phyloP scores from a whole-genome alignment of 2,329 filamentous ascomycete species.

The Pestalotiopsis sp. region DNA sequence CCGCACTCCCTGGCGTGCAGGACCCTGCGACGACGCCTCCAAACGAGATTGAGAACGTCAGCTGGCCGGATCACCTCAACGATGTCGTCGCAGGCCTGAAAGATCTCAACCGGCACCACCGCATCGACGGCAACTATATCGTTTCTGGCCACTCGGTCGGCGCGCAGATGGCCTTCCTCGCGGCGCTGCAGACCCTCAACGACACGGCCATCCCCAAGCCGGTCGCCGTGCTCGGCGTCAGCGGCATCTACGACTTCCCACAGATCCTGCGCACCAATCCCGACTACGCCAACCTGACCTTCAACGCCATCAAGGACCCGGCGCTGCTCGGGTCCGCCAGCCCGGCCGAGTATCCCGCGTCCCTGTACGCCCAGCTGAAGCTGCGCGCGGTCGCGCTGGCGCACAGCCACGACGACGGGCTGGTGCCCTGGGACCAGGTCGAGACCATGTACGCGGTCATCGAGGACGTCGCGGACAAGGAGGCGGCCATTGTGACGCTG shows the following conservation, averaged over 20 bases:
- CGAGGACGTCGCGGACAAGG: not conserved
- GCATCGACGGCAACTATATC: constrained; percentile 1
- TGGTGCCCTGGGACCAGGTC: constrained; percentile 9
- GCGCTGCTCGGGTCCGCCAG: not conserved
- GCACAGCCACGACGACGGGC: constrained; percentile 5
- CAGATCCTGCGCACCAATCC: constrained; percentile 3
- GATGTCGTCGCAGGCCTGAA: constrained; percentile 1
- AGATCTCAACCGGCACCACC: not conserved
- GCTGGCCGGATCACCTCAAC: constrained; percentile 9
- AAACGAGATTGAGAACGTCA: not conserved
- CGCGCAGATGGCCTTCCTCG: constrained; percentile 5
- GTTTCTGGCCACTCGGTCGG: constrained; percentile 6
- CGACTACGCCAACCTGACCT: constrained; percentile 4
- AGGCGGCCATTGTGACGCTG: not conserved
- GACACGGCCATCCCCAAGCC: constrained; percentile 9
- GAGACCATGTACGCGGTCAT: constrained; percentile 1
- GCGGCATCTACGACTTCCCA: constrained; percentile 8
- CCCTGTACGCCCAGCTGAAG: not conserved
- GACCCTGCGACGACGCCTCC: not conserved
- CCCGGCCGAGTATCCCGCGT: not conserved
- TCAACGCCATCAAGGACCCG: constrained; percentile 4
- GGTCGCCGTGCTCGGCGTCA: not conserved
- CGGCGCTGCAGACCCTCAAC: not conserved
- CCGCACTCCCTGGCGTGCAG: constrained; percentile 1
- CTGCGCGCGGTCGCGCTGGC: constrained; percentile 1